phyloP scores from a whole-genome alignment of 345 rosid species.

The Tarenaya hassleriana region DNA sequence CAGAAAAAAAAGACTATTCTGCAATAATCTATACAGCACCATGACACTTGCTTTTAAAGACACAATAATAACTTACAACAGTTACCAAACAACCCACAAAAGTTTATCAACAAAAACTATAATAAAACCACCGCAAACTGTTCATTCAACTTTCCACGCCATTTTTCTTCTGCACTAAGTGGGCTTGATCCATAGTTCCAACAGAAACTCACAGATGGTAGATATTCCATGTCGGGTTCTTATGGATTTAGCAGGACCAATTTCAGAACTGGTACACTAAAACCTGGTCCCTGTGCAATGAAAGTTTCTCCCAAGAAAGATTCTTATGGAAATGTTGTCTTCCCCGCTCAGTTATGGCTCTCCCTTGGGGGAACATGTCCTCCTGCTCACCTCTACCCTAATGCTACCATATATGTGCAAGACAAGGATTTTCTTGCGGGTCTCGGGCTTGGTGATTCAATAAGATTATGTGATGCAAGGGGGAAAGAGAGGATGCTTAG shows the following conservation, averaged over 20 bases:
- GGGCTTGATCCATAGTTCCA: no score
- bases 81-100: no score
- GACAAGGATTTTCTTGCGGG: slow-evolving; percentile 35
- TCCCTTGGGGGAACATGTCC: slow-evolving; percentile 41
- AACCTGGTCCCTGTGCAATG: slow-evolving; percentile 53
- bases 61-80: no score
- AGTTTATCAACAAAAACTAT: no score
- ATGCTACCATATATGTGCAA: slow-evolving; percentile 41
- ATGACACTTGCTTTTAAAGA: no score
- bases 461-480: slow-evolving; percentile 49
- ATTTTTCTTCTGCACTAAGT: no score
- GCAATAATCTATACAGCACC: no score
- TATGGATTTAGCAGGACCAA: slow-evolving; percentile 83
- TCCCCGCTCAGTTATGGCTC: slow-evolving; percentile 58
- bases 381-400: slow-evolving; percentile 49
- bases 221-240: slow-evolving; percentile 60
- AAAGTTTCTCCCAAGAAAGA: slow-evolving; percentile 54
- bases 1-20: no score
- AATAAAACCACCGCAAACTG: no score
- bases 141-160: no score
- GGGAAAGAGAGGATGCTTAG: slow-evolving; percentile 46
- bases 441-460: slow-evolving; percentile 42
- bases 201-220: slow-evolving; percentile 50
- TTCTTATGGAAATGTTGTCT: slow-evolving; percentile 45
- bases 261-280: slow-evolving; percentile 48